These are phyloP conservation scores for Physcia stellaris DNA, from an alignment of 495 filamentous ascomycete species.

Conservation along the genomic window DNA sequence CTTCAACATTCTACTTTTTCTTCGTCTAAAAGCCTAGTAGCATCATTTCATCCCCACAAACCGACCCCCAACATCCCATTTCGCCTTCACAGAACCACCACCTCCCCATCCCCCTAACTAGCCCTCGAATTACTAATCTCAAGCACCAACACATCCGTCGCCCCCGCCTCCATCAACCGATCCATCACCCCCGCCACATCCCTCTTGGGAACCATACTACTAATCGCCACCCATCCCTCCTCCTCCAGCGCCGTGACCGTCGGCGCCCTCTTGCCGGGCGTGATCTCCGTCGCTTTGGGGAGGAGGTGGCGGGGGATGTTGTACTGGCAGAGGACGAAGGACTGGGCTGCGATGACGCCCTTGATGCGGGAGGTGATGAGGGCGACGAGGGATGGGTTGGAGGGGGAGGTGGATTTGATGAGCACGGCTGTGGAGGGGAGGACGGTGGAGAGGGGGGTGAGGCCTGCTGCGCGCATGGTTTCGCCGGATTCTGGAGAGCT, in stretches of 20 bases:
- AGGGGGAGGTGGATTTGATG: constrained; percentile 81
- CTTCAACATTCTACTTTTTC: too few species aligned
- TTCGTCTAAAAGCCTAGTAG: too few species aligned
- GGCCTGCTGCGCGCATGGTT: constrained; percentile 94
- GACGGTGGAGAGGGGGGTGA: constrained; percentile 91
- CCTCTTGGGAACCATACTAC: constrained; percentile 88
- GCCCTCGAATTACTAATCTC: constrained; percentile 72
- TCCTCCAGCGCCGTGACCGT: constrained; percentile 79
- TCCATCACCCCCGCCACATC: constrained; percentile 85
- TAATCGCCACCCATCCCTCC: constrained; percentile 85
- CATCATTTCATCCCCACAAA: too few species aligned
- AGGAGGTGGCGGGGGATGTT: constrained; percentile 66
- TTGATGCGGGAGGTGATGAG: constrained; percentile 70
- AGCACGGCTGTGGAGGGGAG: constrained; percentile 74
- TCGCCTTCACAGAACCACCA: too few species aligned
- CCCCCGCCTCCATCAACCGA: constrained; percentile 62
- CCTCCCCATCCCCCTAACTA: too few species aligned
- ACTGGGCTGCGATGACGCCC: constrained; percentile 91
- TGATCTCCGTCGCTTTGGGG: constrained; percentile 55
- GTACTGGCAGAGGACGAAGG: constrained; percentile 91
- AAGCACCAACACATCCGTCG: constrained; percentile 75
- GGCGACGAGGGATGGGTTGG: constrained; percentile 61
- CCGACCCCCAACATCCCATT: too few species aligned
- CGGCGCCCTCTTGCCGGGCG: constrained; percentile 88
- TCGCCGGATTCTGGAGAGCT: constrained; percentile 72